A percentile compares a stretch with the other conserved stretches of the same genome.
phyloP scores from a whole-genome alignment of 768 basidiomycete genomes.

The Pleurotus ostreatus region DNA sequence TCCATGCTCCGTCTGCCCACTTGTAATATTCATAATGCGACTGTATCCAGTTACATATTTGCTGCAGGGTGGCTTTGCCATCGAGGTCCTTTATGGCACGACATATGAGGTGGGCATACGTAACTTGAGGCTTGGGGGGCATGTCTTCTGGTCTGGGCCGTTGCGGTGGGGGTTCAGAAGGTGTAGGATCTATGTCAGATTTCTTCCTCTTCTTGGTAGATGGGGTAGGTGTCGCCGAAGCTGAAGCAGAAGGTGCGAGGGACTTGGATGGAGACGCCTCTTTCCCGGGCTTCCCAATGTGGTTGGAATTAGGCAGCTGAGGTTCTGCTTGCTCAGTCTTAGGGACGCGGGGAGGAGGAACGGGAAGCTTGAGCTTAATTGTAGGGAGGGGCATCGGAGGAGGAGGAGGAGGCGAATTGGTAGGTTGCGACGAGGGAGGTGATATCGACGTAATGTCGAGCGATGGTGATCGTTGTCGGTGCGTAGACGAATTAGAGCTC shows the following conservation, averaged over 20 bases:
- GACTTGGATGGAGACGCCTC: conserved; percentile 17
- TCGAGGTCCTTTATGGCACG: conserved; percentile 79
- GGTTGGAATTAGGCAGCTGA: conserved; percentile 60
- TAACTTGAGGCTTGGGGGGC: conserved; percentile 85
- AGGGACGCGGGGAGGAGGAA: conserved; percentile 34
- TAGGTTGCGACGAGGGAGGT: conserved; percentile 77
- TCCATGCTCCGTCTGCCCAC: conserved; percentile 86
- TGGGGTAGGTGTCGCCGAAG: conserved; percentile 15
- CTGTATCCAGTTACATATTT: conserved; percentile 90
- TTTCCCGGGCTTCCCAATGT: conserved; percentile 41
- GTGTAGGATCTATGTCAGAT: conserved; percentile 34
- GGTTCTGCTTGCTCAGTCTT: conserved; percentile 40
- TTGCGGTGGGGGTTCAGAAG: conserved; percentile 18
- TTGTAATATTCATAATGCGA: conserved; percentile 88
- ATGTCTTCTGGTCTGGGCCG: conserved; percentile 67
- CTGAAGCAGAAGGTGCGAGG: not conserved
- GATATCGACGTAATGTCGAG: conserved; percentile 80
- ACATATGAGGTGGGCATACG: conserved; percentile 90
- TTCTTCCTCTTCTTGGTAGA: conserved; percentile 76
- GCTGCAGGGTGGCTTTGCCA: conserved; percentile 86
- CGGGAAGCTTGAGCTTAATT: conserved; percentile 33
- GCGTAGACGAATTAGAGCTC: conserved; percentile 68
- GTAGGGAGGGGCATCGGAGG: conserved; percentile 42
- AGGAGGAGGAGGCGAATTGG: conserved; percentile 66
- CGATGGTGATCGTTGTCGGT: conserved; percentile 71